Base-by-base conservation (phyloP, 805 yeast species). In the Starmerella tilneyi region DNA sequence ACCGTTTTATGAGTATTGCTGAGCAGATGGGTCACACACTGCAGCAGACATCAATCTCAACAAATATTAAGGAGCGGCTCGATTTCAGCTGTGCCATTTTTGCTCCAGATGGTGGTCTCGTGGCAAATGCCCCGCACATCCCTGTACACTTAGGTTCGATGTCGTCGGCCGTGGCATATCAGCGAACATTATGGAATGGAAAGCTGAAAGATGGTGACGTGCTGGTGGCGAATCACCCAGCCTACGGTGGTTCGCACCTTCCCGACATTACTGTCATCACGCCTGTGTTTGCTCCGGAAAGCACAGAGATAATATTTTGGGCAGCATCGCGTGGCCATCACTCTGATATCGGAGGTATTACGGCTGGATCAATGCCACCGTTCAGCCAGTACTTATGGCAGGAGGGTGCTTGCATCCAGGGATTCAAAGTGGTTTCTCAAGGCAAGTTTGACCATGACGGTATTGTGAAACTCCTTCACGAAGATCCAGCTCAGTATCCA, bases 341-440 rank as follows among this genome's bases (percentile, higher is more conserved):
- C 64, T 88, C 96, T 5, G 97, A 88, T 63, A 88, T 89, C 58
- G 96, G 97, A 15, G 94, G 94, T 12, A 75, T 81, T 47, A 65
- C 84, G 28, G 94, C 96, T 0, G 96, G 96, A 1, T 81, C 94
- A 0, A 85, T 88, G 86, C 96, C 96, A 13, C 94, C 96, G 9
- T 78, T 81, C 58, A 84, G 96, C 2, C 84, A 79, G 56, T 78
- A 78, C 48, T 65, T 89, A 32, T 81, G 77, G 70, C 88, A 88
- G 59, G 96, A 88, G 64, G 97, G 96, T 36, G 96, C 95, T 2
- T 76, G 84, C 3, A 85, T 89, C 28, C 73, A 76, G 56, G 79
- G 92, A 1, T 88, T 81, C 59, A 70, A 82, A 48, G 69, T 89
- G 13, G 89, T 86, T 7, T 64, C 70, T 26, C 67, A 73, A 44